A percentile compares a stretch with the other conserved stretches of the same genome.
phyloP scores from a whole-genome alignment of 2,329 filamentous ascomycete species.

The Pseudopyricularia cyperi region DNA sequence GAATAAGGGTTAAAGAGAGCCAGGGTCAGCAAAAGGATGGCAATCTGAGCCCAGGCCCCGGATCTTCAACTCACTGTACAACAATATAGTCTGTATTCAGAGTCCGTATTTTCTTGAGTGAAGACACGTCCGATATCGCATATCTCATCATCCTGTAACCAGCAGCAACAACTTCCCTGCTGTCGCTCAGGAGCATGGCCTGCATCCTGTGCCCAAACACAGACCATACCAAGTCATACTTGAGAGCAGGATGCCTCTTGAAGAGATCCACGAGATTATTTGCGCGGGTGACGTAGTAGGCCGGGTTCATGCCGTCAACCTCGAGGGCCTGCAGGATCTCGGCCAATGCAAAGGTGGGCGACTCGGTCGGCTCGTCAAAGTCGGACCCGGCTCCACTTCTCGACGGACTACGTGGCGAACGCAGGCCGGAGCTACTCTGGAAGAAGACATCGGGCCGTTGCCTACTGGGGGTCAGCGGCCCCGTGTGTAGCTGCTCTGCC shows the following conservation, averaged over 20 bases:
- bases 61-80: slow-evolving; percentile 40
- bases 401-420: slow-evolving; percentile 42
- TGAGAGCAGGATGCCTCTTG: slow-evolving; percentile 80
- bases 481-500: slow-evolving; percentile 36
- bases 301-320: slow-evolving; percentile 71
- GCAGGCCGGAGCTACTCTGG: slow-evolving; percentile 29
- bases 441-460: slow-evolving; percentile 33
- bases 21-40: not conserved
- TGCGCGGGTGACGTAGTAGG: slow-evolving; percentile 88
- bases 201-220: slow-evolving; percentile 91
- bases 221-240: slow-evolving; percentile 94
- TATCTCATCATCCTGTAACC: slow-evolving; percentile 90
- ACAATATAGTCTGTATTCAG: slow-evolving; percentile 89
- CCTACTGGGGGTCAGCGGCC: slow-evolving; percentile 39
- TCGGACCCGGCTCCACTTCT: slow-evolving; percentile 46
- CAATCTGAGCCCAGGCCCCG: not conserved
- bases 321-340: slow-evolving; percentile 88
- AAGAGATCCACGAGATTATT: slow-evolving; percentile 96
- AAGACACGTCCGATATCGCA: slow-evolving; percentile 83
- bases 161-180: slow-evolving; percentile 86
- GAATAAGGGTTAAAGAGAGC: slow-evolving; percentile 2
- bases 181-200: slow-evolving; percentile 90
- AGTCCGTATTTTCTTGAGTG: slow-evolving; percentile 73
- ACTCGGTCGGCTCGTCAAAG: slow-evolving; percentile 60
- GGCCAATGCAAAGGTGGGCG: slow-evolving; percentile 79